These are phyloP conservation scores for Acaromyces ingoldii DNA, from an alignment of 1,284 basidiomycete species.

Conservation along the genomic window DNA sequence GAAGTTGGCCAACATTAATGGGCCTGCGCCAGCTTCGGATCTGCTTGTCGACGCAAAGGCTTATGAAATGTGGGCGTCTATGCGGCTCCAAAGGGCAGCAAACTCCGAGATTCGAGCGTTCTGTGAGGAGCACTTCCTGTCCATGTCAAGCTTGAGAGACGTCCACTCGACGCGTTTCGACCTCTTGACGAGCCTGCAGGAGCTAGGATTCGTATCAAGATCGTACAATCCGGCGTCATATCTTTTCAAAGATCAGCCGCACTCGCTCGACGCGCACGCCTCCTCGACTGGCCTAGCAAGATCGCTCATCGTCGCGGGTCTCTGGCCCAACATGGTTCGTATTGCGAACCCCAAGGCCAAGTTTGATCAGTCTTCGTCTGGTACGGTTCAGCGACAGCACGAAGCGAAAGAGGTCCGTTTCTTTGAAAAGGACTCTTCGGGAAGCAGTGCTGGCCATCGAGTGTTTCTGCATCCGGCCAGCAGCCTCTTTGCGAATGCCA, in stretches of 20 bases:
- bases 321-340: slow-evolving; percentile 56
- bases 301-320: slow-evolving; percentile 45
- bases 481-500: slow-evolving; percentile 67
- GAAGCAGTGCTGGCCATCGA: slow-evolving; percentile 55
- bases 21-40: slow-evolving; percentile 71
- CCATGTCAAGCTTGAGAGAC: slow-evolving; percentile 69
- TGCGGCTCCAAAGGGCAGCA: slow-evolving; percentile 59
- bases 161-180: slow-evolving; percentile 73
- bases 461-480: slow-evolving; percentile 84
- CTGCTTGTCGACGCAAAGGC: slow-evolving; percentile 75
- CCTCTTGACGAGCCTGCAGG: slow-evolving; percentile 67
- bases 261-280: slow-evolving; percentile 25
- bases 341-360: slow-evolving; percentile 37
- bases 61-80: slow-evolving; percentile 64
- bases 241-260: slow-evolving; percentile 47
- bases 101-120: slow-evolving; percentile 60
- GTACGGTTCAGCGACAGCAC: slow-evolving; percentile 38
- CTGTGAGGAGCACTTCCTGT: slow-evolving; percentile 86
- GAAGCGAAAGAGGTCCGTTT: slow-evolving; percentile 39
- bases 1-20: no score
- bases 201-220: slow-evolving; percentile 65
- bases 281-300: slow-evolving; percentile 28
- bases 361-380: slow-evolving; percentile 38
- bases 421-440: slow-evolving; percentile 27
- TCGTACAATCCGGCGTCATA: slow-evolving; percentile 33